Evolutionary conservation across 2,329 filamentous ascomycete genomes (phyloP), one percentile per base, ranked within the genome.

Genomic region (Orbilia blumenaviensis): DNA sequence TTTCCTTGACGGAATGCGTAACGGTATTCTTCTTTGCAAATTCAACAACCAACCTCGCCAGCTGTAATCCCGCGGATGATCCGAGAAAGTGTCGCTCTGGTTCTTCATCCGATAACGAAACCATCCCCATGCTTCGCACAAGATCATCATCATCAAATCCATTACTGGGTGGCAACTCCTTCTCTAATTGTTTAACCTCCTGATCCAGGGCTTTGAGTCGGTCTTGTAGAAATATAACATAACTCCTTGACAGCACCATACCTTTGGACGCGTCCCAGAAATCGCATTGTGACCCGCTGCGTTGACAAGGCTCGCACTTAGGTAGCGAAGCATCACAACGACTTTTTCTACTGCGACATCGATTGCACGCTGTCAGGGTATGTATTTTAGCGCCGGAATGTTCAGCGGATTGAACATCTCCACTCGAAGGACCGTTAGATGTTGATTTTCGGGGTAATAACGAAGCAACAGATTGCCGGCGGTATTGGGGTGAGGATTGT

Each of bases 41-140:
- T 82, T 97, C 94, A 91, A 99, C 97, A 9, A 99, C 90, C 79
- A 98, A 87, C 29, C 94, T 89, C 10, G 94, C 96, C 85, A 98
- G 96, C 81, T 93, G 92, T 80, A 97, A 97, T 74, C 94, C 95
- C 82, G 94, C 98, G 56, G 94, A 97, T 1, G 95, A 92, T 0
- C 95, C 95, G 1, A 99, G 86, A 82, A 95, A 98, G 78, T 94
- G 92, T 14, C 92, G 90, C 80, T 94, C 92, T 80, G 91, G 90
- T 62, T 78, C 76, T 9, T 78, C 77, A 44, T 80, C 79, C 23
- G 77, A 78, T 42, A 98, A 88, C 46, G 90, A 91, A 80, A 98
- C 92, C 79, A 94, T 88, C 25, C 93, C 94, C 21, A 92, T 92
- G 0, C 92, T 92, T 21, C 93, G 91, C 80, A 97, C 89, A 83